Base-by-base conservation (phyloP, 2,329 filamentous ascomycete species). In the Aspergillus floridensis region DNA sequence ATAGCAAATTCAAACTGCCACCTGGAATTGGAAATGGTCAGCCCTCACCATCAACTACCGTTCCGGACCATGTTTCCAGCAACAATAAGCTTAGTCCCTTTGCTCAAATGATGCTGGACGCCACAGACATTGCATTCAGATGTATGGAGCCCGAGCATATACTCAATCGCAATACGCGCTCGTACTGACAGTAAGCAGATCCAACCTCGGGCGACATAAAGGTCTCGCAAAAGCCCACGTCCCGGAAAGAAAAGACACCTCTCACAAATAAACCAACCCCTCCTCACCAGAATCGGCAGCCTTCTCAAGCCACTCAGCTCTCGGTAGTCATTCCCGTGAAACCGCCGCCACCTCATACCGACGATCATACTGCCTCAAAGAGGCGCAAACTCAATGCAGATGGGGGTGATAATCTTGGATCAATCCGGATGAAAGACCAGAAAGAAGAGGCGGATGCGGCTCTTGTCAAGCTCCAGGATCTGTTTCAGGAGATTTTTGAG, bases 381-480 rank as follows among this genome's bases (percentile, higher is more conserved):
- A 68, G 71, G 60, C 70, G 84, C 64, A 88, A 85, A 67, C 72
- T 82, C 58, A 87, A 84, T 60, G 76, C 77, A 21, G 79, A 83
- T 53, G 81, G 80, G 7, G 81, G 84, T 12, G 83, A 85, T 57
- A 85, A 84, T 53, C 74, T 85, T 2, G 78, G 88, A 21, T 81
- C 85, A 16, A 76, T 88, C 49, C 86, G 85, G 47, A 79, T 92
- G 2, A 76, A 70, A 59, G 92, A 96, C 69, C 91, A 96, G 73
- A 88, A 89, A 53, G 88, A 96, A 67, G 88, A 92, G 68, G 90
- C 89, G 4, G 88, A 96, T 66, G 82, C 86, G 11, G 89, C 91
- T 48, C 81, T 93, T 49, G 79, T 88, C 56, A 86, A 88, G 57
- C 78, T 99, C 12, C 84, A 89, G 58, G 83, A 84, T 41, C 83